Base-by-base conservation (phyloP, 306 rosid species). In the Malus sieversii region DNA sequence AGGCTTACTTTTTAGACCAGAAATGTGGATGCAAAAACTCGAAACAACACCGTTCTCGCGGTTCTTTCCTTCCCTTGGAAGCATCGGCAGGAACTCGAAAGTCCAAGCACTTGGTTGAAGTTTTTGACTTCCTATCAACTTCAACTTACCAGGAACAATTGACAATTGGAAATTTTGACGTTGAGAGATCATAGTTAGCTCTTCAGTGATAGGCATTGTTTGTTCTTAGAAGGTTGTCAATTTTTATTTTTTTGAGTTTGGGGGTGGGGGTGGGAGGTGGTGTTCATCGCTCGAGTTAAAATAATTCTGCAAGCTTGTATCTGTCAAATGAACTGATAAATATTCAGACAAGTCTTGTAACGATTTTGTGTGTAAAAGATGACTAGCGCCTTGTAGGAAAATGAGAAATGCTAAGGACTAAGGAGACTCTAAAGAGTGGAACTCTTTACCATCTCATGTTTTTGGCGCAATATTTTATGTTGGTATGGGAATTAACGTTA, bases 111-210 rank as follows among this genome's bases (percentile, higher is more conserved):
- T 42, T 65, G 55, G 78, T 76, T 77, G 77, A 82, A 72, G 66
- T 80, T 85, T 82, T 82, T 74, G 83, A 81, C 87, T 81, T 86
- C 83, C 78, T 61, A 71, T 77, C 85, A 65, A 67, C 32, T 75
- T 78, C 35, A 29, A 62, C 20, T 67, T 55, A 72, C 87, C 22
- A 59, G 80, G 73, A 42, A 74, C 76, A 45, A 76, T 38, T 38
- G 6, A 51, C 18, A 51, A 12, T 79, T 73, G 84, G 73, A 76
- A 82, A 74, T 84, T 84, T 83, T 84, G 90, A 76, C 61, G 40
- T 71, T 57, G 75, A 61, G 82, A 68, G 75, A 59, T 76, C 48
- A 38, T 75, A 74, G 75, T 51, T 75, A 72, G 81, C 57, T 58
- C 48, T 57, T 69, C 35, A 18, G 76, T 45, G 46, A 25, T 29